Base-by-base conservation (phyloP, 2,329 filamentous ascomycete species). In the Emergomyces africanus region DNA sequence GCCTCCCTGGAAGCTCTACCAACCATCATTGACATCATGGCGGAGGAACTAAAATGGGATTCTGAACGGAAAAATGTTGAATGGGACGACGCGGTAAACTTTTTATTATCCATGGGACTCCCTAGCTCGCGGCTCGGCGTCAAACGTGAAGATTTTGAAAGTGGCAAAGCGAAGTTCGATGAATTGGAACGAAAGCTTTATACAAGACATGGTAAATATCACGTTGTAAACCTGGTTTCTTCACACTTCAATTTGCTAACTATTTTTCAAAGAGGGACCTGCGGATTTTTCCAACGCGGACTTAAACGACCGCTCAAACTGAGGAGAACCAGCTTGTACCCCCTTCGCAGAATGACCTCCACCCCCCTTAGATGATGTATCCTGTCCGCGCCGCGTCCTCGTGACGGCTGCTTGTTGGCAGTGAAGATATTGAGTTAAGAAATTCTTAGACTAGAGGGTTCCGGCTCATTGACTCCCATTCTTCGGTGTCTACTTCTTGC, bases 1-100 rank as follows among this genome's bases (percentile, higher is more conserved):
- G 91, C 91, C 12, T 87, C 90, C 0, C 82, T 96, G 10, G 90
- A 96, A 74, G 86, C 90, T 1, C 80, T 96, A 51, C 91, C 92
- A 5, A 81, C 77, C 60, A 83, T 96, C 60, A 94, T 96, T 68
- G 90, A 96, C 71, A 81, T 96, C 61, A 95, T 96, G 90, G 81
- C 78, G 39, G 81, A 84, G 64, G 89, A 94, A 75, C 77, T 92
- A 54, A 78, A 81, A 59, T 94, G 89, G 89, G 82, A 84, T 68
- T 73, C 70, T 60, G 77, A 77, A 83, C 58, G 63, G 20, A 63
- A 87, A 66, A 90, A 96, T 77, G 77, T 96, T 61, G 80, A 84
- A 60, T 96, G 90, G 90, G 86, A 79, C 69, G 85, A 95, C 62
- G 83, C 76, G 5, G 74, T 86, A 15, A 64, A 71, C 1, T 86